Evolutionary conservation across 2,329 filamentous ascomycete species (phyloP).

Genomic region (Arthrobotrys sphaeroides): DNA sequence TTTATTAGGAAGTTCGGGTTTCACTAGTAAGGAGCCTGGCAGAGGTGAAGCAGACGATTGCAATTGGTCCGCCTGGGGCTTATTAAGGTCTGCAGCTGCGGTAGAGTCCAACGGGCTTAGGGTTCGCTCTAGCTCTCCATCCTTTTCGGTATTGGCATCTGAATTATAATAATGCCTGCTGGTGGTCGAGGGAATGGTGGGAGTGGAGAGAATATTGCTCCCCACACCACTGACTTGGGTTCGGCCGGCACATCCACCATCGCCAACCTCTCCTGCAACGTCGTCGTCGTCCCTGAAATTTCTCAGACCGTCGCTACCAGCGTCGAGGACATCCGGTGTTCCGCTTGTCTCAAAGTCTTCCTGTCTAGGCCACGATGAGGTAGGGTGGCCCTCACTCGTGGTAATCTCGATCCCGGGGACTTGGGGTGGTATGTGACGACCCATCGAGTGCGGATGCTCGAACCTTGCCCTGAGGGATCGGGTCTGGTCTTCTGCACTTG

Average conservation of each 20-base stretch:
- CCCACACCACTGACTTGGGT: slow-evolving; percentile 1
- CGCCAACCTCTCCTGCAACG: slow-evolving; percentile 37
- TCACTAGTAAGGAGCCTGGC: slow-evolving; percentile 40
- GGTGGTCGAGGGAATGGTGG: no score
- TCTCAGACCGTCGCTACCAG: slow-evolving; percentile 40
- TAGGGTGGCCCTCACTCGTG: slow-evolving; percentile 38
- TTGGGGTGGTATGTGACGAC: slow-evolving; percentile 45
- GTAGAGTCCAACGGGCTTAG: slow-evolving; percentile 51
- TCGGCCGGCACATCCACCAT: slow-evolving; percentile 14
- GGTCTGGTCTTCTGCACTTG: slow-evolving; percentile 48
- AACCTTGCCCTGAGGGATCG: slow-evolving; percentile 43
- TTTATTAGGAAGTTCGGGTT: slow-evolving; percentile 51
- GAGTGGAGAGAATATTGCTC: no score
- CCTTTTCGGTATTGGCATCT: slow-evolving; percentile 39
- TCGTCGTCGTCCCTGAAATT: slow-evolving; percentile 41
- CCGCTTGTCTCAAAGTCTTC: slow-evolving; percentile 52
- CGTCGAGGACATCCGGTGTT: slow-evolving; percentile 39
- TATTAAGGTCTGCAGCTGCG: slow-evolving; percentile 46
- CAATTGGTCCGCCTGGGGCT: slow-evolving; percentile 37
- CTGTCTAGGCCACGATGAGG: slow-evolving; percentile 50
- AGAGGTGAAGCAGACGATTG: slow-evolving; percentile 37
- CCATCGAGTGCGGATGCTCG: slow-evolving; percentile 51
- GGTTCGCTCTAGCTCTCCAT: slow-evolving; percentile 36
- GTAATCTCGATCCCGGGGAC: slow-evolving; percentile 48
- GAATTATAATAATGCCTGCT: slow-evolving; percentile 44